Evolutionary conservation across 2,329 filamentous ascomycete species (phyloP), one percentile per base, ranked within the genome.

Genomic region (Akanthomyces dipterigenus): DNA sequence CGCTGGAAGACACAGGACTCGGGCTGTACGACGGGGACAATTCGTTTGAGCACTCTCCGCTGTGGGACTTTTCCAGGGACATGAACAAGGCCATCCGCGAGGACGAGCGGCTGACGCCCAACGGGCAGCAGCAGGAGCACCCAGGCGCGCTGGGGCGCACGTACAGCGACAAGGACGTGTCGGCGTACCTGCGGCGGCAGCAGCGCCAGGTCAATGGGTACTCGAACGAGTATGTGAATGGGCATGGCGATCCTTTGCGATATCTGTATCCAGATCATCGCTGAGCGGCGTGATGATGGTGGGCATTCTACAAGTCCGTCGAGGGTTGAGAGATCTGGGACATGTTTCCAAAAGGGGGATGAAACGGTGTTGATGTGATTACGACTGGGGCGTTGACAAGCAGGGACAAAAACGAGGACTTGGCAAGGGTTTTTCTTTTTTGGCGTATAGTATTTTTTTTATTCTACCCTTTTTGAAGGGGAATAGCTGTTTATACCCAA

Each of bases 1-100:
- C 58, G 16, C 26, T 54, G 50, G 50, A 55, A 20, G 50, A 61
- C 14, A 22, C 20, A 18, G 58, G 40, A 2, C 31, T 61, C 11
- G 49, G 49, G 22, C 43, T 61, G 31, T 61, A 61, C 18, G 58
- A 61, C 12, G 58, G 58, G 7, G 58, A 61, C 43, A 61, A 61
- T 24, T 54, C 58, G 24, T 61, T 61, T 22, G 46, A 59, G 26
- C 45, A 59, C n/a, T 50, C 45, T 9, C 56, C 56, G 12, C 46
- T 59, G 8, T 43, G 16, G 34, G 24, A 42, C 12, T 59, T 59
- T 24, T 51, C 45, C 8, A 59, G 26, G 36, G 56, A 59, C n/a
- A 59, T 59, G 56, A 42, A 18, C 36, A 42, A 36, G 38, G 56
- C 20, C 4, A 50, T 59, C 22, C 36, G n/a, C 11, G 45, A 59